Conservation (phyloP, 768 basidiomycete genomes). For the Termitomyces sp. region DNA sequence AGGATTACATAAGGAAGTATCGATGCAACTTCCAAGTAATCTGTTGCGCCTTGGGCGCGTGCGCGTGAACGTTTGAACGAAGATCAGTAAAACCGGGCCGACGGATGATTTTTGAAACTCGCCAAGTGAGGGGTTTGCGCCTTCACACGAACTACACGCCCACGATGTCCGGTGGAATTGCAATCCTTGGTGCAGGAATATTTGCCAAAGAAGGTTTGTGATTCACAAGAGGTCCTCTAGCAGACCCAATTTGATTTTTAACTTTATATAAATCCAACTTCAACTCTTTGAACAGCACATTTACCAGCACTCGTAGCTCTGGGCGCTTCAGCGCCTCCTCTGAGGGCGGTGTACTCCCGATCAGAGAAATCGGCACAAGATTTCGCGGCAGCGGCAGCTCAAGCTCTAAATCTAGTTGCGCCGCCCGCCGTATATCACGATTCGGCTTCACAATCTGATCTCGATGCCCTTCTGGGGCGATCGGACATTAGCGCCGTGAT, state of each 20-base stretch:
- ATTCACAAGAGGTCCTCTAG: background rate
- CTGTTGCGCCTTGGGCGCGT: too few species aligned
- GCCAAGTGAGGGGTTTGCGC: background rate
- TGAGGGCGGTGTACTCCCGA: conserved; percentile 79
- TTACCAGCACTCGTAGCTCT: conserved; percentile 70
- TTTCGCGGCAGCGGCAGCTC: conserved; percentile 47
- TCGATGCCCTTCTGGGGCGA: conserved; percentile 67
- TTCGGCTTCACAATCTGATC: conserved; percentile 29
- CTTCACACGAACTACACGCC: conserved; percentile 32
- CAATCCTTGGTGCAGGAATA: conserved; percentile 80
- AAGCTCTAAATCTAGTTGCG: conserved; percentile 35
- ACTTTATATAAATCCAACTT: background rate
- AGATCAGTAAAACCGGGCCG: background rate
- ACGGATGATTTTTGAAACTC: background rate
- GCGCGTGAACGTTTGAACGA: too few species aligned
- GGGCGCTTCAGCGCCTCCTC: conserved; percentile 40
- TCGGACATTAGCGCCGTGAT: conserved; percentile 72
- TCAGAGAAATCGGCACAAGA: conserved; percentile 59
- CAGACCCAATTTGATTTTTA: background rate
- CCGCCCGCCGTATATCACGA: conserved; percentile 59
- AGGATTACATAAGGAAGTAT: too few species aligned
- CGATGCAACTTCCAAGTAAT: too few species aligned
- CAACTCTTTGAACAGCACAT: conserved; percentile 53
- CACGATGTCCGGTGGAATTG: conserved; percentile 46
- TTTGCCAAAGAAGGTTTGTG: conserved; percentile 71